A percentile compares a stretch with the other conserved stretches of the same genome.
Evolutionary conservation across 1,284 basidiomycete genomes (phyloP).

Genomic region (Ganoderma boninense): DNA sequence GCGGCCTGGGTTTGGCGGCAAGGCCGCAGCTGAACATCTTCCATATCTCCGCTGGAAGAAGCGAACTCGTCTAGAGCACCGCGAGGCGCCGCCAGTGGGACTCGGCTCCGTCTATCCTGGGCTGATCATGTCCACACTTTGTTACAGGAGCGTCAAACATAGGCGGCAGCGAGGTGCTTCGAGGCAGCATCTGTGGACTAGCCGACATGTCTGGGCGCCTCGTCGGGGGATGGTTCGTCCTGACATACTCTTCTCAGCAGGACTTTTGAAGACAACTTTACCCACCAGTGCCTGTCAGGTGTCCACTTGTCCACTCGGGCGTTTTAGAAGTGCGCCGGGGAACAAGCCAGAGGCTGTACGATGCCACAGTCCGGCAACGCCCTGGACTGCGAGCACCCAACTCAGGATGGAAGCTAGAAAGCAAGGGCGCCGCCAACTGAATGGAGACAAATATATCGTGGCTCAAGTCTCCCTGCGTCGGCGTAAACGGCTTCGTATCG

Average conservation of each 20-base stretch:
- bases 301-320: constrained; percentile 28
- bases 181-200: not conserved
- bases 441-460: constrained; percentile 27
- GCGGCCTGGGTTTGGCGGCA: constrained; percentile 20
- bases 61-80: constrained; percentile 10
- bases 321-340: constrained; percentile 32
- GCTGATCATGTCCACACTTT: not conserved
- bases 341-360: constrained; percentile 34
- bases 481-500: constrained; percentile 29
- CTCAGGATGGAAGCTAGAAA: constrained; percentile 23
- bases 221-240: constrained; percentile 13
- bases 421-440: constrained; percentile 32
- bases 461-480: constrained; percentile 22
- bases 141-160: constrained; percentile 1
- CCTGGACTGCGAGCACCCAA: constrained; percentile 32
- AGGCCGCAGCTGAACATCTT: not conserved
- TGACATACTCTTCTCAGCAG: constrained; percentile 14
- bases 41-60: constrained; percentile 7
- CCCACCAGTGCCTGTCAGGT: constrained; percentile 17
- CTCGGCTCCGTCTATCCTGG: constrained; percentile 13
- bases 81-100: constrained; percentile 9
- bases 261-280: constrained; percentile 19
- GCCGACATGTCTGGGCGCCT: constrained; percentile 13
- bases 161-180: not conserved
- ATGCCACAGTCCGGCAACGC: constrained; percentile 28